Conservation (phyloP, 768 basidiomycete genomes). For the Termitomyces sp. region DNA sequence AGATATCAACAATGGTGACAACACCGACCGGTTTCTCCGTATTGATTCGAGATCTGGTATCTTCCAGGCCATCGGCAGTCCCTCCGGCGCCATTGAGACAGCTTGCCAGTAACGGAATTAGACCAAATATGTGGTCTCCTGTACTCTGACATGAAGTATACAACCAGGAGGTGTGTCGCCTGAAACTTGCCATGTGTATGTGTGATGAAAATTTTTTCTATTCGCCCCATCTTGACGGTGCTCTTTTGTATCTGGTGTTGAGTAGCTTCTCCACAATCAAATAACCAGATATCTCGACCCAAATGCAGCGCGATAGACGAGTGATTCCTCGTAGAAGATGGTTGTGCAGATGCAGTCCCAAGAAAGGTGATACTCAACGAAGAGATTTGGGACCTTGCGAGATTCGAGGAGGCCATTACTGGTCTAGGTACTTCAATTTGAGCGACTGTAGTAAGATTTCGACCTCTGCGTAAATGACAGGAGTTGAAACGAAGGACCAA, state of each 20-base stretch:
- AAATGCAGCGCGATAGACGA: conserved; percentile 67
- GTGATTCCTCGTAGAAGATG: conserved; percentile 74
- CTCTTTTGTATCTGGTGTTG: conserved; percentile 75
- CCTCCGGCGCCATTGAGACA: conserved; percentile 75
- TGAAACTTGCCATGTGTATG: conserved; percentile 71
- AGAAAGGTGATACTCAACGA: conserved; percentile 64
- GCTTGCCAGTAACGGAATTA: conserved; percentile 62
- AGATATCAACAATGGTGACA: not conserved
- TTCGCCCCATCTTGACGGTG: conserved; percentile 68
- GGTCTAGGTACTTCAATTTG: not conserved
- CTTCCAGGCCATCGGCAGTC: conserved; percentile 47
- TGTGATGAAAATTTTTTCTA: conserved; percentile 82
- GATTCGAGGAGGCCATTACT: not conserved
- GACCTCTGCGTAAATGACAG: not conserved
- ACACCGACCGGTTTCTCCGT: conserved; percentile 27
- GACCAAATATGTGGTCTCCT: conserved; percentile 83
- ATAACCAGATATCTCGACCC: conserved; percentile 71
- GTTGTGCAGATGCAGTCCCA: conserved; percentile 78
- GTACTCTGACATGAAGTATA: not conserved
- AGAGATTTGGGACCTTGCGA: conserved; percentile 10
- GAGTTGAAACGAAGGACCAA: not conserved
- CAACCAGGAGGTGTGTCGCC: not conserved
- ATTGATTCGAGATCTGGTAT: conserved; percentile 44
- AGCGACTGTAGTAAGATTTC: not conserved
- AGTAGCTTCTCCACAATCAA: conserved; percentile 83